Evolutionary conservation across 495 filamentous ascomycete species (phyloP).

Genomic region (Acidiella bohemica): DNA sequence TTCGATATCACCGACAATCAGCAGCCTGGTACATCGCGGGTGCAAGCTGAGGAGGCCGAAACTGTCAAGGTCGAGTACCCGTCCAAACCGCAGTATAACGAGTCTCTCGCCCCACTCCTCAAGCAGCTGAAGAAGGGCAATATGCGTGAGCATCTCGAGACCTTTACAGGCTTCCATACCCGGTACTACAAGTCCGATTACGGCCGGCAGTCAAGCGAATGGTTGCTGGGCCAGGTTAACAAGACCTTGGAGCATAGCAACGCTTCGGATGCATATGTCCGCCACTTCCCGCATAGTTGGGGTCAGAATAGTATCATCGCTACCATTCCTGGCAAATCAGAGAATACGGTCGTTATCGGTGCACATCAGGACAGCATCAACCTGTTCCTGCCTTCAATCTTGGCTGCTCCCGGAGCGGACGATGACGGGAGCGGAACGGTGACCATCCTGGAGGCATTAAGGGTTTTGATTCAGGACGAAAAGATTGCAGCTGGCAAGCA

Average conservation of each 20-base stretch:
- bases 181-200: slow-evolving; percentile 81
- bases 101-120: slow-evolving; percentile 53
- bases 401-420: slow-evolving; percentile 63
- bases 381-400: slow-evolving; percentile 69
- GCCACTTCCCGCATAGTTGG: slow-evolving; percentile 72
- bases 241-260: slow-evolving; percentile 54
- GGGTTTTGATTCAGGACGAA: slow-evolving; percentile 43
- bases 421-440: slow-evolving; percentile 67
- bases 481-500: slow-evolving; percentile 41
- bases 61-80: slow-evolving; percentile 49
- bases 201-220: slow-evolving; percentile 77
- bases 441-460: slow-evolving; percentile 60
- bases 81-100: slow-evolving; percentile 46
- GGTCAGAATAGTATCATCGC: slow-evolving; percentile 85
- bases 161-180: slow-evolving; percentile 71
- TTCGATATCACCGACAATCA: slow-evolving; percentile 79
- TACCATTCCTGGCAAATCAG: slow-evolving; percentile 72
- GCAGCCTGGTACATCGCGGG: slow-evolving; percentile 37
- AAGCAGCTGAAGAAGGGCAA: slow-evolving; percentile 55
- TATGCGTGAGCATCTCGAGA: slow-evolving; percentile 65
- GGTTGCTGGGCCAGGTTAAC: slow-evolving; percentile 69
- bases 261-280: slow-evolving; percentile 58
- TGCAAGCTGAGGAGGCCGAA: slow-evolving; percentile 19
- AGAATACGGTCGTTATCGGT: slow-evolving; percentile 69
- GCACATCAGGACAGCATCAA: slow-evolving; percentile 82